Evolutionary conservation across 805 yeast species (phyloP), one percentile per base, ranked within the genome.

Genomic region (Candida michaelii): DNA sequence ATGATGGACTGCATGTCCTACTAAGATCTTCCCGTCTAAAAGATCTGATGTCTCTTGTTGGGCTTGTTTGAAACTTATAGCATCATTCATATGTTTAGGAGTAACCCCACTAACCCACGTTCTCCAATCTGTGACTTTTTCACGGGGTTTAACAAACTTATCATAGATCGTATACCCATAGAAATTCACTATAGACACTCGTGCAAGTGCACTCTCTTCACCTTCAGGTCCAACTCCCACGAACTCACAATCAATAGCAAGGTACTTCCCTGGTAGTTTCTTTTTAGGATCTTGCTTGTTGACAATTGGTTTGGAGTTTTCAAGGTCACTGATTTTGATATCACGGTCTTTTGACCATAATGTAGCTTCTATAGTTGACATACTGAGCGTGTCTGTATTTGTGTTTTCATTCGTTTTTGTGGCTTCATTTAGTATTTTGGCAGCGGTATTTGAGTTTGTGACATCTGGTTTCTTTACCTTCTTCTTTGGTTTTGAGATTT

Each of bases 171-270:
- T 72, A 49, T 78, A 77, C 0, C 97, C 97, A 55, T 78, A 83
- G 58, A 73, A 88, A 58, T 90, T 89, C 3, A 90, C 97, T 10
- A 90, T 67, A 0, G 97, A 88, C 0, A 89, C 93, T 51, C 97
- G 73, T 0, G 96, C 97, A 12, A 90, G 67, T 1, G 82, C 91
- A 4, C 89, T 80, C 35, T 73, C 79, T 27, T 55, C 54, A 5
- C 95, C 95, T 8, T 80, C 82, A 4, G 76, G 77, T 0, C 96
- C 97, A 2, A 85, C 83, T 9, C 97, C 97, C 2, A 90, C 97
- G 69, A 90, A 89, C 54, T 90, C 98, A 67, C 97, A 89, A 63
- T 90, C 98, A 47, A 90, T 78, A 1, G 96, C 88, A 2, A 89
- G 46, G 51, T 76, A 89, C 53, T 77, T 84, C 1, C 97, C 97